Percentiles rank a stretch among this genome's conserved stretches.
Evolutionary conservation across 2,329 filamentous ascomycete species (phyloP).

Genomic region (Sclerotinia spermophila): DNA sequence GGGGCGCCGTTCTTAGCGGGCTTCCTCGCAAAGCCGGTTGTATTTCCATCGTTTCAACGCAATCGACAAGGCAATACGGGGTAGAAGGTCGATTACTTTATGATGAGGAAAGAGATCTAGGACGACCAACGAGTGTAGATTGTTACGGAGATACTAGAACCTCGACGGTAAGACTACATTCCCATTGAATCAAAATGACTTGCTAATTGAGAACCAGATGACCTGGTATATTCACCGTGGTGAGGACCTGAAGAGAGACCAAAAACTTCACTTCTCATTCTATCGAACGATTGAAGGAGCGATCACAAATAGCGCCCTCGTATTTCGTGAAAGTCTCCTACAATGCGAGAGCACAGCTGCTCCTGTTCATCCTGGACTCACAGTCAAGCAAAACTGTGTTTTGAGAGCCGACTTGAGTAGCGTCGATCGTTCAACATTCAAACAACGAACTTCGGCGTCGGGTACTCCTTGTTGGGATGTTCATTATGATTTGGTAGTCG

Average conservation of each 20-base stretch:
- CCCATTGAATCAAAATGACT: too few species aligned
- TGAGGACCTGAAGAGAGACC: conserved; percentile 22
- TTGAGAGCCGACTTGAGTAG: background rate
- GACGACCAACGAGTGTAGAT: too few species aligned
- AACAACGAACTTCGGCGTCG: background rate
- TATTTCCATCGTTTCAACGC: conserved; percentile 26
- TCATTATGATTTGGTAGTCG: background rate
- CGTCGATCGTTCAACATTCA: background rate
- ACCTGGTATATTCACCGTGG: conserved; percentile 29
- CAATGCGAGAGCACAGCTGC: conserved; percentile 5
- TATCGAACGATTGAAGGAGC: too few species aligned
- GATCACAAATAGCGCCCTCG: too few species aligned
- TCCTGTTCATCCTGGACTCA: background rate
- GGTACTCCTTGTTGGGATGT: background rate
- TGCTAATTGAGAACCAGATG: conserved; percentile 28
- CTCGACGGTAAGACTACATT: too few species aligned
- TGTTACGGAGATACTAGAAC: too few species aligned
- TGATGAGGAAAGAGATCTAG: conserved; percentile 18
- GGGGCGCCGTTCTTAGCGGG: conserved; percentile 28
- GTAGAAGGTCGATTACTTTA: too few species aligned
- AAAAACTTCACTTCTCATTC: conserved; percentile 25
- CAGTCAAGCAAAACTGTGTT: background rate
- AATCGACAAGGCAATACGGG: conserved; percentile 28
- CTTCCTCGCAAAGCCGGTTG: conserved; percentile 19
- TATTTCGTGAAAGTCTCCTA: conserved; percentile 20